Evolutionary conservation across 225 moss, liverwort and hornwort species (phyloP), one percentile per base, ranked within the genome.

Genomic region (Straminergon stramineum): DNA sequence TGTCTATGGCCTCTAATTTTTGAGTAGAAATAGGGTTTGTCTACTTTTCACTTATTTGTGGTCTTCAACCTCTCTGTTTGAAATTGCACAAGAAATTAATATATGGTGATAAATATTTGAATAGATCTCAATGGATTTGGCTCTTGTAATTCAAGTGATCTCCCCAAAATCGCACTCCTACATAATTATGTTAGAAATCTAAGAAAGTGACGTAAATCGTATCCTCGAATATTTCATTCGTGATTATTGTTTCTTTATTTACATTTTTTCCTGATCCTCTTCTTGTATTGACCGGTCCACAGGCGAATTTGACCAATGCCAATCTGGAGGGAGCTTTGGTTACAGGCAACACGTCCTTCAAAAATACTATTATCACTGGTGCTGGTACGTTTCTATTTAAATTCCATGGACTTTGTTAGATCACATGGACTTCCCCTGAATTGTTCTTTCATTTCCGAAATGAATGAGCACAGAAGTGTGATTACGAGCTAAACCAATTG

Each of bases 311-410:
- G 93, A 97, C 97, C 24, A 99, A 99, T 91, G 99, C 99, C 84
- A 95, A 87, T 88, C 90, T 99, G 92, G 99, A 99, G 89, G 99
- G 99, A 85, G 97, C 99, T 31, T 92, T 95, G 90, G 99, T 99
- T 52, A 99, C 97, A 24, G 99, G 99, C n/a, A 99, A 99, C 92
- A 99, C 99, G 37, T 99, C 97, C 58, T 97, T 97, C 81, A 97
- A 97, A 86, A 94, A 95, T 77, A 87, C 97, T 26, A 93, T 94
- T 53, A 99, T 99, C 87, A 97, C 97, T 57, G 99, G 99, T 77
- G 99, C 99, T 87, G 97, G 99, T 99, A 93, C 41, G 90, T 67
- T n/a, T 75, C 5, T 28, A 41, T 53, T 76, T 2, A 30, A 66
- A 45, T 79, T 79, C 17, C 84, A 37, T 43, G 35, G 13, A 30